Base-by-base conservation (phyloP, 352 stramenopile species). In the Pythium volutum region DNA sequence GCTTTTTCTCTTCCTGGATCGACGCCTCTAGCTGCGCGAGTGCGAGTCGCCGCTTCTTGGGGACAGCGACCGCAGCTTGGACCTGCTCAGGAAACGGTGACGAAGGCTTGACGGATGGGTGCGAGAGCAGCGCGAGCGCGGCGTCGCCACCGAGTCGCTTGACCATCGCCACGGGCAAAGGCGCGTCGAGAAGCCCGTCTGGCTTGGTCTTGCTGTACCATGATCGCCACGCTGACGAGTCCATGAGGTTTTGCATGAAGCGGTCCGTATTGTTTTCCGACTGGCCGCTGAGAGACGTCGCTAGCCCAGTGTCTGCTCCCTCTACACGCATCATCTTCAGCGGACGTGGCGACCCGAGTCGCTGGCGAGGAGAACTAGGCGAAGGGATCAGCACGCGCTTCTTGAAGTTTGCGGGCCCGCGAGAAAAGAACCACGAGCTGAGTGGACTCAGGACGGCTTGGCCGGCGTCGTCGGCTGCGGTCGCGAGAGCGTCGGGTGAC, bases 401-500 rank as follows among this genome's bases (percentile, higher is more conserved):
- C 29, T 84, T 69, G 42, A 88, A 88, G 55, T 88, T 85, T 14
- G 78, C 78, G 22, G 74, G 74, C 4, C 78, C 78, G 22, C 82
- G 82, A 1, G 78, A 84, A 14, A 88, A 66, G 49, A 88, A 88
- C 78, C 78, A 88, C 1, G 78, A 85, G 38, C 75, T 88, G n/a
- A 88, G 55, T 6, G 78, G 78, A 20, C 70, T 80, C 10, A 31
- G 50, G 51, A 62, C 63, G 66, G 26, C 31, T 53, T 66, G 53
- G 29, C 41, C 0, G n/a, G 55, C 43, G 0, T 42, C 33, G 11
- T 54, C 20, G 23, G 10, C n/a, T 6, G 27, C 1, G 7, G 55
- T 38, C 20, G 43, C 25, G 22, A 12, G 29, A 9, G 55, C 42
- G 18, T 26, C 54, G 23, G 22, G 26, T 39, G 48, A 10, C 45